Conservation (phyloP, 306 rosid genomes). For the Begonia fuchsioides region DNA sequence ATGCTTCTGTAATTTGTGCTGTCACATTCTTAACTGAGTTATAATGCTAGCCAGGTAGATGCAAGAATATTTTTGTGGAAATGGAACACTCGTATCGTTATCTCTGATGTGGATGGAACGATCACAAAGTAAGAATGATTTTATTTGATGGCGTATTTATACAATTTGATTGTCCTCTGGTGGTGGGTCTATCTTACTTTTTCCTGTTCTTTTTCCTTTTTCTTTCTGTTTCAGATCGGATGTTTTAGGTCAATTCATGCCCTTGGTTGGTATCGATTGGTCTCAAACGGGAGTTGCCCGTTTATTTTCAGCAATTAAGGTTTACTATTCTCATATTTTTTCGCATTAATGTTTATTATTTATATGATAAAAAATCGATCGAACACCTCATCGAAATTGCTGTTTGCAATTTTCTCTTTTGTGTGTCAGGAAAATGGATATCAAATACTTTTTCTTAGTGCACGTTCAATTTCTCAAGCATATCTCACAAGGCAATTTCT, state of each 20-base stretch:
- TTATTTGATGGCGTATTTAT: too few species aligned
- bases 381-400: slow-evolving; percentile 10
- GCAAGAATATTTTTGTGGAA: slow-evolving; percentile 82
- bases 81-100: slow-evolving; percentile 76
- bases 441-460: slow-evolving; percentile 89
- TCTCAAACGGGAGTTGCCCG: slow-evolving; percentile 93
- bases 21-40: not conserved
- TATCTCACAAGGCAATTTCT: slow-evolving; percentile 72
- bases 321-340: slow-evolving; percentile 4
- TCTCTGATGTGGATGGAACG: slow-evolving; percentile 98
- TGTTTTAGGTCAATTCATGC: slow-evolving; percentile 99
- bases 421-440: slow-evolving; percentile 83
- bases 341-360: too few species aligned
- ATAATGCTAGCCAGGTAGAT: slow-evolving; percentile 51
- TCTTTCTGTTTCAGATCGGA: slow-evolving; percentile 49
- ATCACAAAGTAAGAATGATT: slow-evolving; percentile 54
- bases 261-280: slow-evolving; percentile 96
- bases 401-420: not conserved
- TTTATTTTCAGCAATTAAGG: slow-evolving; percentile 96
- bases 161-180: not conserved
- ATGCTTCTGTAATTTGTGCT: slow-evolving; percentile 5
- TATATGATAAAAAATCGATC: not conserved
- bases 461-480: slow-evolving; percentile 95
- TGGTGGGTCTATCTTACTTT: slow-evolving; percentile 2
- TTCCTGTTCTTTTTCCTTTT: slow-evolving; percentile 10